phyloP scores from a whole-genome alignment of 2,329 filamentous ascomycete genomes.

The Colletotrichum musae region DNA sequence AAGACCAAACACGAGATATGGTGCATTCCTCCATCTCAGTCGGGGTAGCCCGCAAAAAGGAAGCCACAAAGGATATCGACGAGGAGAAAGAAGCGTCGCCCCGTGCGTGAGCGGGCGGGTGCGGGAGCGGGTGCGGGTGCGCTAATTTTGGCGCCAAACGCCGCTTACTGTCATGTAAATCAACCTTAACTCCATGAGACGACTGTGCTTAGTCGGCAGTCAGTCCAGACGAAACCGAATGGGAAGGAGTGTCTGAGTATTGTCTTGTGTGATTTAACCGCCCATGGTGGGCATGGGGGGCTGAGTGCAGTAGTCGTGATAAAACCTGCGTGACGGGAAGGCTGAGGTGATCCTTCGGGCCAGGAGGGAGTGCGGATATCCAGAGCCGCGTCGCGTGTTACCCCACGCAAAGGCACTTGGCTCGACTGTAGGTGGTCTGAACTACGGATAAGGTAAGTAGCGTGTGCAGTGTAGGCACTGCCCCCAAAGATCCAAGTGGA shows the following conservation, averaged over 20 bases:
- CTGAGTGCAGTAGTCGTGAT: slow-evolving; percentile 38
- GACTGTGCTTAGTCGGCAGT: neutral
- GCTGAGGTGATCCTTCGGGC: slow-evolving; percentile 29
- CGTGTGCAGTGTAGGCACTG: slow-evolving; percentile 14
- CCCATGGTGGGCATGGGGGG: slow-evolving; percentile 30
- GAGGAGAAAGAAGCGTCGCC: neutral
- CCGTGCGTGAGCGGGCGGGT: neutral
- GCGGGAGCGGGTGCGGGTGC: slow-evolving; percentile 4
- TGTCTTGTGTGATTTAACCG: slow-evolving; percentile 22
- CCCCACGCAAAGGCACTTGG: slow-evolving; percentile 35
- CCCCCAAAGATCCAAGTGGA: slow-evolving; percentile 30
- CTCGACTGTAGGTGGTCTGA: neutral
- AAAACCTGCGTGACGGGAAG: slow-evolving; percentile 39
- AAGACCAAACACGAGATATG: slow-evolving; percentile 16
- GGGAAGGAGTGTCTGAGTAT: slow-evolving; percentile 3
- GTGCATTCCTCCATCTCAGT: slow-evolving; percentile 5
- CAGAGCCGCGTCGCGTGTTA: slow-evolving; percentile 41
- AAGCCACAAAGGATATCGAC: neutral
- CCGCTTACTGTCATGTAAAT: neutral
- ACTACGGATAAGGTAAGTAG: neutral
- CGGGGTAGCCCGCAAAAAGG: neutral
- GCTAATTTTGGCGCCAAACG: slow-evolving; percentile 40
- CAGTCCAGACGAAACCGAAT: slow-evolving; percentile 2
- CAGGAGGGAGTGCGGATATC: slow-evolving; percentile 39
- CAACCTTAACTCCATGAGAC: neutral